These are phyloP conservation scores for Malassezia brasiliensis DNA, from an alignment of 1,284 basidiomycete genomes.

Conservation along the genomic window DNA sequence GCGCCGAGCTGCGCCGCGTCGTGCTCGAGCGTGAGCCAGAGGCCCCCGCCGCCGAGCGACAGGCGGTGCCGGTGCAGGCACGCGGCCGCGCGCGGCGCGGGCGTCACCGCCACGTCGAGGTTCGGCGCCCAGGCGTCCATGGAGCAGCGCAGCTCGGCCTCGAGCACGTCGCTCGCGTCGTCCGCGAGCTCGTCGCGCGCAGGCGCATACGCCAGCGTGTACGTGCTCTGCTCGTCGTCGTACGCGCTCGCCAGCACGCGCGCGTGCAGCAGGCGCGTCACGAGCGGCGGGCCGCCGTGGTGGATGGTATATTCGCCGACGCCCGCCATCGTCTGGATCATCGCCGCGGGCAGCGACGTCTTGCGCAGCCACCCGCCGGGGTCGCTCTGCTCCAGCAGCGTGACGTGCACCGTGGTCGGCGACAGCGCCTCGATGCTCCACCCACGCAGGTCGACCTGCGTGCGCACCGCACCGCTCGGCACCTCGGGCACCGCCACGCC, in stretches of 20 bases:
- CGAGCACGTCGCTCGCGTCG: slow-evolving; percentile 56
- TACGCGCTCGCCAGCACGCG: slow-evolving; percentile 66
- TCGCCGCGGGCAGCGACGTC: slow-evolving; percentile 77
- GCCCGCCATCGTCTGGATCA: slow-evolving; percentile 64
- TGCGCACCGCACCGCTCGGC: slow-evolving; percentile 67
- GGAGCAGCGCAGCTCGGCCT: slow-evolving; percentile 90
- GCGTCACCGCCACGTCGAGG: slow-evolving; percentile 83
- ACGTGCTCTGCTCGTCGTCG: slow-evolving; percentile 73
- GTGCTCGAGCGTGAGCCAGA: slow-evolving; percentile 93
- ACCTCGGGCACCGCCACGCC: slow-evolving; percentile 55
- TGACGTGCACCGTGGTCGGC: slow-evolving; percentile 86
- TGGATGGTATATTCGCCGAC: slow-evolving; percentile 88
- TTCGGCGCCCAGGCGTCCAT: slow-evolving; percentile 79
- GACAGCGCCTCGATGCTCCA: slow-evolving; percentile 94
- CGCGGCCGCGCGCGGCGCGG: slow-evolving; percentile 74
- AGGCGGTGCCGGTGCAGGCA: slow-evolving; percentile 78
- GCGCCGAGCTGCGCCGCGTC: slow-evolving; percentile 66
- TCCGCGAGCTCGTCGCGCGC: slow-evolving; percentile 49
- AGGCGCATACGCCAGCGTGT: slow-evolving; percentile 75
- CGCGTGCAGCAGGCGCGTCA: slow-evolving; percentile 71
- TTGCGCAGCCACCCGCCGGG: slow-evolving; percentile 97
- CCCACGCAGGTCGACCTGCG: slow-evolving; percentile 87
- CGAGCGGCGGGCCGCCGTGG: slow-evolving; percentile 79
- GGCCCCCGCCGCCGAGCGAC: slow-evolving; percentile 74
- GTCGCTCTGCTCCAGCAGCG: slow-evolving; percentile 89